phyloP scores from a whole-genome alignment of 257 asterid genomes.

The Craterostigma plantagineum region DNA sequence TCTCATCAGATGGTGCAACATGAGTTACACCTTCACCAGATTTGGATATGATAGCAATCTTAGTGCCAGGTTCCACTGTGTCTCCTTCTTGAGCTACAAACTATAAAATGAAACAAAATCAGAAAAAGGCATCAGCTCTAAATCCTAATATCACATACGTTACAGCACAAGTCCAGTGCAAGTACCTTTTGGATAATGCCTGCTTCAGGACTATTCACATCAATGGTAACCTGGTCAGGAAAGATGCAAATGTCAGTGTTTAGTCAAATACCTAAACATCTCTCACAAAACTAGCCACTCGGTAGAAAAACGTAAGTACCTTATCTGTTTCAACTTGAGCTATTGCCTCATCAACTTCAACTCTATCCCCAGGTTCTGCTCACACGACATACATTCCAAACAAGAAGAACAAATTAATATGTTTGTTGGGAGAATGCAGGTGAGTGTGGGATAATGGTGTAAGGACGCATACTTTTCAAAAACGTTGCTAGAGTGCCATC shows the following conservation, averaged over 20 bases:
- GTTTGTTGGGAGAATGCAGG: constrained; percentile 3
- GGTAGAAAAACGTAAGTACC: constrained; percentile 24
- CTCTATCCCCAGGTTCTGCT: constrained; percentile 84
- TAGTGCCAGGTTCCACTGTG: constrained; percentile 85
- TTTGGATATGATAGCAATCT: constrained; percentile 78
- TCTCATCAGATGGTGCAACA: constrained; percentile 79
- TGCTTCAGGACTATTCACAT: constrained; percentile 96
- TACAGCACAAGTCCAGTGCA: constrained; percentile 2
- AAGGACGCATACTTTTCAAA: constrained; percentile 51
- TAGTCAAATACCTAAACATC: constrained; percentile 6
- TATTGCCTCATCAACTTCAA: constrained; percentile 77
- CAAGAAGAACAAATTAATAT: constrained; percentile 5
- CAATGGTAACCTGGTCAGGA: constrained; percentile 69
- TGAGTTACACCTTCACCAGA: constrained; percentile 71
- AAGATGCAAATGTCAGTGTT: background rate
- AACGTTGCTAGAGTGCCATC: constrained; percentile 82
- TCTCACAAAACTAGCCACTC: constrained; percentile 2
- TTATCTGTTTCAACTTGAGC: constrained; percentile 98
- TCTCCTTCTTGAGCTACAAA: constrained; percentile 86
- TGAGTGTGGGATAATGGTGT: constrained; percentile 1
- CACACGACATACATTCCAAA: constrained; percentile 8
- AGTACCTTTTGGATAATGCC: constrained; percentile 85
- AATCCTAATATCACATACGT: constrained; percentile 6
- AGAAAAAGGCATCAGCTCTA: constrained; percentile 6
- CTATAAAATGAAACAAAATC: constrained; percentile 17